These are phyloP conservation scores for Gossypium bickii DNA, from an alignment of 345 rosid species.

Conservation along the genomic window DNA sequence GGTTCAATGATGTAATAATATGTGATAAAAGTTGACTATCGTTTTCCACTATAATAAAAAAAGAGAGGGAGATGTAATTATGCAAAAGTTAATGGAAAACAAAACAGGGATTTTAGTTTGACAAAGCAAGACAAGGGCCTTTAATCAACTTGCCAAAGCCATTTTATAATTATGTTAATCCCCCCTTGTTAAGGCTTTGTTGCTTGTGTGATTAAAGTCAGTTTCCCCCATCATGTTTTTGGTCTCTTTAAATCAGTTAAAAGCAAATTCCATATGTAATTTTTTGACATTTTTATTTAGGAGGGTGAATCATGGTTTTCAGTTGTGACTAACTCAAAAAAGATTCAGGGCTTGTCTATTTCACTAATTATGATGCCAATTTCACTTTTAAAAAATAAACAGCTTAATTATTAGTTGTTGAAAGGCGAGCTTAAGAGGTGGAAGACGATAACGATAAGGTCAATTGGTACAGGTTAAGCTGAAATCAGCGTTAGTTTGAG, in stretches of 20 bases:
- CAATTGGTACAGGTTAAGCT: neutral
- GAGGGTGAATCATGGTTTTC: slow-evolving; percentile 7
- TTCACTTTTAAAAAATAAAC: neutral
- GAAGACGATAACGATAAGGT: neutral
- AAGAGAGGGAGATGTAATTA: slow-evolving; percentile 18
- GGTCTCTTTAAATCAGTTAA: slow-evolving; percentile 14
- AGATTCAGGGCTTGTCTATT: neutral
- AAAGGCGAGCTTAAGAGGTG: neutral
- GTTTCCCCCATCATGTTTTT: slow-evolving; percentile 13
- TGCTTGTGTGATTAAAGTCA: slow-evolving; percentile 26
- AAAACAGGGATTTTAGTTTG: slow-evolving; percentile 16
- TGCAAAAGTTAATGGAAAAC: slow-evolving; percentile 18
- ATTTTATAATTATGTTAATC: slow-evolving; percentile 13
- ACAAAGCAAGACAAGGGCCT: slow-evolving; percentile 8
- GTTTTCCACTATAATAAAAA: slow-evolving; percentile 28
- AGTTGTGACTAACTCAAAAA: slow-evolving; percentile 16
- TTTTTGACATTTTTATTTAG: slow-evolving; percentile 12
- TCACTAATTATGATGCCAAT: slow-evolving; percentile 3
- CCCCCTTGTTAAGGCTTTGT: slow-evolving; percentile 19
- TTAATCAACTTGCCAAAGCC: slow-evolving; percentile 15
- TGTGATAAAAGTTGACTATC: slow-evolving; percentile 35
- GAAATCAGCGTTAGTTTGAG: neutral
- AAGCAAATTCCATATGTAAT: neutral
- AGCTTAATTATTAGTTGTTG: neutral
- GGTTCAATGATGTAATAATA: slow-evolving; percentile 29